phyloP scores from a whole-genome alignment of 208 protist genomes.

The Novymonas esmeraldas region DNA sequence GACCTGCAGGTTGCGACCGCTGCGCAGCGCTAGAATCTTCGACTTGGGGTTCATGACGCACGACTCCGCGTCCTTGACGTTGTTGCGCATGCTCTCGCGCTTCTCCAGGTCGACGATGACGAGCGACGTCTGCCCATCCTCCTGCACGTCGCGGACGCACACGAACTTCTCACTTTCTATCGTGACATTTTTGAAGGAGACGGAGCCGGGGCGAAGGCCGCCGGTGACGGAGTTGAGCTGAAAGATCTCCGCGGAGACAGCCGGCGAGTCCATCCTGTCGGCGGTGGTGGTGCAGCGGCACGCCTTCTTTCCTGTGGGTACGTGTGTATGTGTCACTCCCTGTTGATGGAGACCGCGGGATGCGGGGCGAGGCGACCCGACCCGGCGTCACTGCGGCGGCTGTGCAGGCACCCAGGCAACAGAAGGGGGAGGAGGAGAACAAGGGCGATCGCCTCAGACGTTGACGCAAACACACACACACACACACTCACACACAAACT shows the following conservation, averaged over 20 bases:
- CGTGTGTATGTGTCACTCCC: conserved; percentile 1
- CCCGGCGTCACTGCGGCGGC: no score
- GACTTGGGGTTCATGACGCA: conserved; percentile 98
- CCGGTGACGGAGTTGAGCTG: conserved; percentile 87
- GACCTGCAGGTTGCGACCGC: conserved; percentile 97
- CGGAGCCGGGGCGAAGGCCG: conserved; percentile 92
- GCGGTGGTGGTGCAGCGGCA: not conserved
- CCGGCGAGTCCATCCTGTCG: conserved; percentile 56
- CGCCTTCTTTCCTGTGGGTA: not conserved
- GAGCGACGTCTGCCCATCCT: conserved; percentile 76
- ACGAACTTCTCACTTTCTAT: conserved; percentile 98
- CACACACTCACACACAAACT: no score
- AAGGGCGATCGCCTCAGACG: no score
- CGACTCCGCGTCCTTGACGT: conserved; percentile 97
- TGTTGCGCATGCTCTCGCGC: conserved; percentile 94
- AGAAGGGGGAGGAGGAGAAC: not conserved
- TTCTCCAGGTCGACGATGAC: conserved; percentile 97
- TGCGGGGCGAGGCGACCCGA: not conserved
- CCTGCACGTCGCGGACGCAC: conserved; percentile 95
- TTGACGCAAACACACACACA: not conserved
- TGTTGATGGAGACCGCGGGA: not conserved
- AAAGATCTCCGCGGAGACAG: conserved; percentile 67
- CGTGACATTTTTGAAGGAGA: conserved; percentile 97
- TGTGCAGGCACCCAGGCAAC: no score
- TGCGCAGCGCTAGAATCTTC: conserved; percentile 97